Percentiles rank a stretch among this genome's conserved stretches.
Conservation (phyloP, 805 yeast genomes). For the Barnettozyma populi region DNA sequence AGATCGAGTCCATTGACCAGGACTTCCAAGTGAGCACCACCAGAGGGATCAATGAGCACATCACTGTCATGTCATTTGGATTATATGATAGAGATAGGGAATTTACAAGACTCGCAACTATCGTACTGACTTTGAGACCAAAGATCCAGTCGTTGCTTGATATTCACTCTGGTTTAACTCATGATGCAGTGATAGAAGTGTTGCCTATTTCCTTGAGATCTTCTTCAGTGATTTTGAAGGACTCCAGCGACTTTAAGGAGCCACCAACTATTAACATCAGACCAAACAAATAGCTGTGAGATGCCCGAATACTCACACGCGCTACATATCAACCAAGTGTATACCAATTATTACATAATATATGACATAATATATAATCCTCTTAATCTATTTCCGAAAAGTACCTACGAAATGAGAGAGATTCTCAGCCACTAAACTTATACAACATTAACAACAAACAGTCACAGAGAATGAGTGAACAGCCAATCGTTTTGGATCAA, state of each 20-base stretch:
- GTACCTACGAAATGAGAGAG: background rate
- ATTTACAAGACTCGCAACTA: constrained; percentile 13
- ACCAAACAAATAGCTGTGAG: constrained; percentile 9
- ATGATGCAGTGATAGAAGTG: constrained; percentile 15
- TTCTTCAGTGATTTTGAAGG: constrained; percentile 12
- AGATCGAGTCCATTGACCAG: constrained; percentile 18
- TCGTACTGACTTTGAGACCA: constrained; percentile 16
- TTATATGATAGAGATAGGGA: constrained; percentile 13
- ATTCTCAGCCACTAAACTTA: background rate
- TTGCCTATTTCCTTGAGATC: constrained; percentile 8
- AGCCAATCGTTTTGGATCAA: constrained; percentile 77
- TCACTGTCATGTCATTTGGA: constrained; percentile 18
- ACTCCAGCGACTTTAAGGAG: constrained; percentile 6
- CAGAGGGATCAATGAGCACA: constrained; percentile 11
- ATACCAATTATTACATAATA: no score
- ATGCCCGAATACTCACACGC: background rate
- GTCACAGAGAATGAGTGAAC: constrained; percentile 17
- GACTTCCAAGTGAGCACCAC: constrained; percentile 11
- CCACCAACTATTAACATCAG: constrained; percentile 16
- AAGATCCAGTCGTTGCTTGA: constrained; percentile 8
- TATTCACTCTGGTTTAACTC: background rate
- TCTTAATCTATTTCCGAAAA: background rate
- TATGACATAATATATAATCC: background rate
- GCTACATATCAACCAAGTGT: background rate
- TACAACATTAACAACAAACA: background rate